Percentiles rank a stretch among this genome's conserved stretches.
Evolutionary conservation across 208 protist genomes (phyloP).

Genomic region (Trichomonas vaginalis): DNA sequence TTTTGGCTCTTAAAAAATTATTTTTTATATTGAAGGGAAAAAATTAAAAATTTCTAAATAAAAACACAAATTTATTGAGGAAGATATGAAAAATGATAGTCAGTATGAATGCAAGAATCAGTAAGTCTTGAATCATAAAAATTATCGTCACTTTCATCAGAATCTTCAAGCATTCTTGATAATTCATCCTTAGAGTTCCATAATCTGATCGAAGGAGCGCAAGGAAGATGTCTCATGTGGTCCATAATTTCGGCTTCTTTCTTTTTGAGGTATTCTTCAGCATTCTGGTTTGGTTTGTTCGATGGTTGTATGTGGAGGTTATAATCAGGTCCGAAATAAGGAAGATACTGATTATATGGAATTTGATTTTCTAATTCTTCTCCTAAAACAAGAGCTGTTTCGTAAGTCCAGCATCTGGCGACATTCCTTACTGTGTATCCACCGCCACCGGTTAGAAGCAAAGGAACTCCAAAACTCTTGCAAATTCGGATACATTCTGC

Average conservation of each 20-base stretch:
- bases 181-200: background rate
- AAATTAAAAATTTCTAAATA: too few species aligned
- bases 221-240: background rate
- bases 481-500: constrained; percentile 59
- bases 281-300: background rate
- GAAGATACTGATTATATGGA: background rate
- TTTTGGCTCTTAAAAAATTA: too few species aligned
- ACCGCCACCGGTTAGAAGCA: constrained; percentile 3
- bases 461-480: background rate
- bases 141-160: background rate
- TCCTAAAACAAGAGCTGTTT: background rate
- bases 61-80: too few species aligned
- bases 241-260: background rate
- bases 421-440: constrained; percentile 22
- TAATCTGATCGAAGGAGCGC: background rate
- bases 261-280: background rate
- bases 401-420: constrained; percentile 6
- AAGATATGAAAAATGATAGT: too few species aligned
- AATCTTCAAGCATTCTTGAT: background rate
- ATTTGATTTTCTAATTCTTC: background rate
- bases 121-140: background rate
- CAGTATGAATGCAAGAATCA: background rate
- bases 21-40: too few species aligned
- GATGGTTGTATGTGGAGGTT: constrained; percentile 42
- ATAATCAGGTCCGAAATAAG: constrained; percentile 41